Conservation (phyloP, 1,284 basidiomycete species). For the Laetiporus sulphureus region DNA sequence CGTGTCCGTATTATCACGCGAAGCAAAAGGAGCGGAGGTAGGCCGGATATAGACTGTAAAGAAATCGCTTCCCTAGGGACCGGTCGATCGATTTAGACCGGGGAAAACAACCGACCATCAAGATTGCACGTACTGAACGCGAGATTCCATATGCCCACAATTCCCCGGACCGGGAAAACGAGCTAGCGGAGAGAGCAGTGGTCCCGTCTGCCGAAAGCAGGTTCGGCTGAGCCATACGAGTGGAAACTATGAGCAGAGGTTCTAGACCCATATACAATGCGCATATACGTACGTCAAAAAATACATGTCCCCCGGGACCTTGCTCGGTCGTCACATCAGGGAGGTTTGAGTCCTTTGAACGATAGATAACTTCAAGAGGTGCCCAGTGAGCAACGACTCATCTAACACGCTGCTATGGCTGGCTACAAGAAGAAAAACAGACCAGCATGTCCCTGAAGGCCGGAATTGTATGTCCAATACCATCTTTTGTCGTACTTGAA, state of each 20-base stretch:
- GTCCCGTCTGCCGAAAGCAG: slow-evolving; percentile 70
- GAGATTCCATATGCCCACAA: slow-evolving; percentile 75
- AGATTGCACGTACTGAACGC: slow-evolving; percentile 51
- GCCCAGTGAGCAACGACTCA: slow-evolving; percentile 2
- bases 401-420: too few relatives aligned
- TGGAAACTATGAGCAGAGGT: slow-evolving; percentile 1
- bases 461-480: slow-evolving; percentile 76
- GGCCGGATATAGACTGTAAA: slow-evolving; percentile 61
- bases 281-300: slow-evolving; percentile 59
- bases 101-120: background rate
- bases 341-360: slow-evolving; percentile 48
- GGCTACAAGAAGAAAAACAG: slow-evolving; percentile 13
- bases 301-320: slow-evolving; percentile 53
- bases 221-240: too few relatives aligned
- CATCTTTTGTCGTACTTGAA: slow-evolving; percentile 61
- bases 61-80: slow-evolving; percentile 65
- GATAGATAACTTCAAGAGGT: slow-evolving; percentile 47
- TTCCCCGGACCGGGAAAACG: slow-evolving; percentile 63
- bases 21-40: slow-evolving; percentile 50
- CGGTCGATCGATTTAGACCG: background rate
- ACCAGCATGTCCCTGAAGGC: slow-evolving; percentile 62
- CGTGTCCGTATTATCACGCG: slow-evolving; percentile 33
- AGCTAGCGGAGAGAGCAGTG: slow-evolving; percentile 48
- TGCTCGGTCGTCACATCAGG: slow-evolving; percentile 42
- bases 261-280: background rate